phyloP scores from a whole-genome alignment of 805 yeast genomes.

The Nakazawaea populi region DNA sequence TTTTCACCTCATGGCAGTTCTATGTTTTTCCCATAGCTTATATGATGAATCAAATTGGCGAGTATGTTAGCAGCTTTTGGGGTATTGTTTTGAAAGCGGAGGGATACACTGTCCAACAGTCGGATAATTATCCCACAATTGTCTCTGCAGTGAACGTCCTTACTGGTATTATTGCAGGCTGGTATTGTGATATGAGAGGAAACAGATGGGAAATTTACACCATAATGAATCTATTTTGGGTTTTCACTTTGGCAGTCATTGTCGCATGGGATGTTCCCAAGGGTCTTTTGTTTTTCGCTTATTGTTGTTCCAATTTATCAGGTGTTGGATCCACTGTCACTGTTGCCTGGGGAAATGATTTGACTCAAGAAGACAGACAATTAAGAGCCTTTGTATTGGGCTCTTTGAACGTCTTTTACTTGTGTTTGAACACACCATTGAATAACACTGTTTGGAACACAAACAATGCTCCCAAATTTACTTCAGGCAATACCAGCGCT shows the following conservation, averaged over 20 bases:
- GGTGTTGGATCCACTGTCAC: conserved; percentile 33
- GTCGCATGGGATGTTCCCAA: conserved; percentile 35
- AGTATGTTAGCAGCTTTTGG: too few relatives aligned
- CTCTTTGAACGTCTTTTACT: conserved; percentile 51
- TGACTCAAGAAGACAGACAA: conserved; percentile 46
- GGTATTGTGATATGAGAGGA: too few relatives aligned
- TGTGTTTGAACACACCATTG: conserved; percentile 51
- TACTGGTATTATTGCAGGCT: too few relatives aligned
- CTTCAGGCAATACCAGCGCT: conserved; percentile 28
- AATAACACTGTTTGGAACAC: conserved; percentile 47
- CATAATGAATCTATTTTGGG: conserved; percentile 4
- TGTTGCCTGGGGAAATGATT: conserved; percentile 35
- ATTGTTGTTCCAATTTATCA: conserved; percentile 39
- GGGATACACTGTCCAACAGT: too few relatives aligned
- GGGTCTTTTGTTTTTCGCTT: conserved; percentile 36
- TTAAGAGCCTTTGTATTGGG: conserved; percentile 61
- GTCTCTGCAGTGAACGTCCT: too few relatives aligned
- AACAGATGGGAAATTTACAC: conserved; percentile 6
- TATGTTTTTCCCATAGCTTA: too few relatives aligned
- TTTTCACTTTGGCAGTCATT: conserved; percentile 37
- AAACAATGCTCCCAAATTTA: conserved; percentile 42
- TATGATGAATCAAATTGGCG: too few relatives aligned
- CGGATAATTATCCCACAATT: too few relatives aligned
- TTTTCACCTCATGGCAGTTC: too few relatives aligned
- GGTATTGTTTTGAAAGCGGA: too few relatives aligned